Evolutionary conservation across 2,329 filamentous ascomycete species (phyloP).

Genomic region (Claviceps monticola): DNA sequence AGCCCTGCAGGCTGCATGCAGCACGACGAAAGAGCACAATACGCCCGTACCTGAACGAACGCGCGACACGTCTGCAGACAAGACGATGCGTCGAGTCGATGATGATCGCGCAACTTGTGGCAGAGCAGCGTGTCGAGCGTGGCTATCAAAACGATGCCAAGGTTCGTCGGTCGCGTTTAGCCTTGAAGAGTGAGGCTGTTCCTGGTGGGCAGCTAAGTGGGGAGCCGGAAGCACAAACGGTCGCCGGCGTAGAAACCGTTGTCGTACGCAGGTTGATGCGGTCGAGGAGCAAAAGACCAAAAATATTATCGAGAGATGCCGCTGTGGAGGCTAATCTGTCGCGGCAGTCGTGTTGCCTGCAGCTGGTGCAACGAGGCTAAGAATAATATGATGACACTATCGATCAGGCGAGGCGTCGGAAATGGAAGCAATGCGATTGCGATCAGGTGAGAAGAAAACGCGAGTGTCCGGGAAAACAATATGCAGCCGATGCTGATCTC

Average conservation of each 20-base stretch:
- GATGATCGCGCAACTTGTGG: neutral
- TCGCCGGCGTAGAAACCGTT: neutral
- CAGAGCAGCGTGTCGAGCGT: neutral
- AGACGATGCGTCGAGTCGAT: neutral
- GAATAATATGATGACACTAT: neutral
- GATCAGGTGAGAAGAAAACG: neutral
- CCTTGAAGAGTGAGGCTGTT: neutral
- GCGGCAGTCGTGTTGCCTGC: neutral
- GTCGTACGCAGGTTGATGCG: neutral
- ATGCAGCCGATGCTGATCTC: neutral
- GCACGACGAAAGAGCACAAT: neutral
- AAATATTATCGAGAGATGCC: neutral
- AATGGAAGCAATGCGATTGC: neutral
- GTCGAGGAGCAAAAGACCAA: neutral
- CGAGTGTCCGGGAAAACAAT: neutral
- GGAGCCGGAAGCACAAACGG: neutral
- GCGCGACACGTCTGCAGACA: slow-evolving; percentile 1
- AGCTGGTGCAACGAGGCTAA: neutral
- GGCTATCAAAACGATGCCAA: neutral
- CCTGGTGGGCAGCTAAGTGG: neutral
- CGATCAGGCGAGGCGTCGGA: neutral
- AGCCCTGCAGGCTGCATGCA: slow-evolving; percentile 4
- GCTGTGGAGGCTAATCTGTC: neutral
- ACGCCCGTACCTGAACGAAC: slow-evolving; percentile 4
- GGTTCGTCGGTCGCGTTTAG: neutral